Evolutionary conservation across 371 early-diverging fungal species (phyloP).

Genomic region (Apophysomyces ossiformis): DNA sequence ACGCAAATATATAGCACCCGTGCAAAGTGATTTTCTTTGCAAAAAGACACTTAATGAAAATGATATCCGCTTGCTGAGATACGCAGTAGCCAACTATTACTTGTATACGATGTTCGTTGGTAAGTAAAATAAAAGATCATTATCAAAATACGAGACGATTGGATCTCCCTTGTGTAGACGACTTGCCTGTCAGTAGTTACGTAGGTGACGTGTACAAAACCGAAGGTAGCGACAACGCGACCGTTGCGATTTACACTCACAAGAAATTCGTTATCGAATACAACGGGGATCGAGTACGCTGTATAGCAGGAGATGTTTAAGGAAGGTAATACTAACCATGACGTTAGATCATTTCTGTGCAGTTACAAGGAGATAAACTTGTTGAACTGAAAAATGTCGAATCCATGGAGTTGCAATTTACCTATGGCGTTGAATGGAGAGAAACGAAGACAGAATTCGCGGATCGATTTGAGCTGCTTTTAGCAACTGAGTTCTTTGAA

Average conservation of each 20-base stretch:
- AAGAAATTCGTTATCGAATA: slow-evolving; percentile 62
- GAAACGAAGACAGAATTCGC: slow-evolving; percentile 61
- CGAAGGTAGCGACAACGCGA: slow-evolving; percentile 30
- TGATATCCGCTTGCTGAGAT: slow-evolving; percentile 60
- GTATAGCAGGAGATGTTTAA: background rate
- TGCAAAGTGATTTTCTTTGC: slow-evolving; percentile 48
- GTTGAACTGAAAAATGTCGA: slow-evolving; percentile 35
- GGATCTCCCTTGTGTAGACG: slow-evolving; percentile 38
- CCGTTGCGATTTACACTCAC: slow-evolving; percentile 62
- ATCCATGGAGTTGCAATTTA: slow-evolving; percentile 62
- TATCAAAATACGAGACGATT: background rate
- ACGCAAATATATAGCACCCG: slow-evolving; percentile 24
- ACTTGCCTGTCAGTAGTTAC: slow-evolving; percentile 62
- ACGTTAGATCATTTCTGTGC: slow-evolving; percentile 60
- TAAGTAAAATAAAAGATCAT: slow-evolving; percentile 9
- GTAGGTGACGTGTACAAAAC: slow-evolving; percentile 34
- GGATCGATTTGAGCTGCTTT: slow-evolving; percentile 67
- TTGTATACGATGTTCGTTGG: slow-evolving; percentile 79
- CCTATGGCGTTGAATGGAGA: slow-evolving; percentile 75
- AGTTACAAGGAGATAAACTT: slow-evolving; percentile 42
- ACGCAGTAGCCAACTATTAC: slow-evolving; percentile 71
- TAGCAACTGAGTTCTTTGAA: slow-evolving; percentile 80
- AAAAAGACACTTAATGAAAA: slow-evolving; percentile 36
- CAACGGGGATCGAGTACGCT: slow-evolving; percentile 57
- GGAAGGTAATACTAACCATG: background rate